A percentile compares a stretch with the other conserved stretches of the same genome.
Conservation (phyloP, 257 asterid genomes). For the Handroanthus guayacan region DNA sequence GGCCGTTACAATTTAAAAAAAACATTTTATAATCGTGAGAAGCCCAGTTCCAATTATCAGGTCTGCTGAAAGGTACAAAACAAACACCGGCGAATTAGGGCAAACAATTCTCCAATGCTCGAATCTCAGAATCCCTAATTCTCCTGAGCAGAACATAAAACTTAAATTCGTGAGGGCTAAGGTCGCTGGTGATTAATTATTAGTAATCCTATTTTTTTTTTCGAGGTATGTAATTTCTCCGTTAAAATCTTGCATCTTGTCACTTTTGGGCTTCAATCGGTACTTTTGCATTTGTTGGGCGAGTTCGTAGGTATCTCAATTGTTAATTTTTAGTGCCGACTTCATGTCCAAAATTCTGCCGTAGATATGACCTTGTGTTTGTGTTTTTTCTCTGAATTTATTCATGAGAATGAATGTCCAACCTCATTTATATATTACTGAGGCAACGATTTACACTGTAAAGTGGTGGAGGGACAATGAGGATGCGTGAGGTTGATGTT, state of each 20-base stretch:
- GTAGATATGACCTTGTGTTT: not conserved
- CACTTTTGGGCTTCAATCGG: constrained; percentile 16
- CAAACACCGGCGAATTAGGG: constrained; percentile 42
- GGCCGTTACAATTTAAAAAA: too few species aligned
- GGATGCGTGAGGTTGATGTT: constrained; percentile 15
- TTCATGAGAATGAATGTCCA: not conserved
- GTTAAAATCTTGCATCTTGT: constrained; percentile 16
- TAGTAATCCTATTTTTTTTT: not conserved
- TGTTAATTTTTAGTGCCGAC: not conserved
- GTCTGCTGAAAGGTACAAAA: not conserved
- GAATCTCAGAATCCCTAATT: constrained; percentile 24
- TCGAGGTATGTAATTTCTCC: constrained; percentile 38
- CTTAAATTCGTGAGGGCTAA: constrained; percentile 29
- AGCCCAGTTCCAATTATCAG: constrained; percentile 4
- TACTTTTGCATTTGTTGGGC: not conserved
- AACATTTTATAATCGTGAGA: not conserved
- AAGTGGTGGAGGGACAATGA: not conserved
- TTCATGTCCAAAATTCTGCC: not conserved
- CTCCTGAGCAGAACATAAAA: constrained; percentile 18
- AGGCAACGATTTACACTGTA: not conserved
- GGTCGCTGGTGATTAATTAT: constrained; percentile 17
- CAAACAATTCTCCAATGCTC: constrained; percentile 28
- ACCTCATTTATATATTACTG: not conserved
- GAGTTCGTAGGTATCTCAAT: not conserved
- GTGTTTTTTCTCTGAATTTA: not conserved